Evolutionary conservation across 306 rosid genomes (phyloP), one percentile per base, ranked within the genome.

Genomic region (Geum urbanum): DNA sequence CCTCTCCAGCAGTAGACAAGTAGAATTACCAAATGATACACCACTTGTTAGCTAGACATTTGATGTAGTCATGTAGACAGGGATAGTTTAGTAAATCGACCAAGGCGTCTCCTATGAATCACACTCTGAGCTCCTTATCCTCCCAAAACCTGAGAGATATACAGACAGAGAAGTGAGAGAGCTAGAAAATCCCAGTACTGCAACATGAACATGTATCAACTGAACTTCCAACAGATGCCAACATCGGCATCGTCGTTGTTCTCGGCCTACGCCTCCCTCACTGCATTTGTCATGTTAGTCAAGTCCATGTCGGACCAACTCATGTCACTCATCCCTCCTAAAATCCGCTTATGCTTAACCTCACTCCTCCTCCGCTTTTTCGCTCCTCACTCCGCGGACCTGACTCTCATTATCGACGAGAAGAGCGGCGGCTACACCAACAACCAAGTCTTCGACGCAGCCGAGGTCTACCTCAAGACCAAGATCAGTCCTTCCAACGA

Each of bases 191-290:
- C 12, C 19, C 56, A 51, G 9, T n/a, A 51, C 22, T 15, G 2
- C 56, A n/a, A 18, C 8, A 18, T 52, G 57, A n/a, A 18, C 8
- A 18, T 52, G 27, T 18, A 18, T 52, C 12, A 7, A 18, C 14
- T 53, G 6, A 46, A 46, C 24, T 7, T 66, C 15, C 66, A 59
- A 9, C 70, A 65, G 1, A 70, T 75, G 70, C 58, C 76, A 1
- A 13, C 74, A 4, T 46, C 73, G 3, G 79, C 71, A 15, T 62
- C 69, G 41, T 6, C 83, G 14, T 40, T 64, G 69, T 70, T 74
- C 76, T 70, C 79, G 10, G 79, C 79, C 16, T 79, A 74, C 46
- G 83, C 79, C 8, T 74, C 76, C 14, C 48, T 74, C 48, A 50
- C 69, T 0, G 69, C 76, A 32, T 48, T 71, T 44, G 32, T 60